These are phyloP conservation scores for Xylariaceae sp. DNA, from an alignment of 2,329 filamentous ascomycete species.

Conservation along the genomic window DNA sequence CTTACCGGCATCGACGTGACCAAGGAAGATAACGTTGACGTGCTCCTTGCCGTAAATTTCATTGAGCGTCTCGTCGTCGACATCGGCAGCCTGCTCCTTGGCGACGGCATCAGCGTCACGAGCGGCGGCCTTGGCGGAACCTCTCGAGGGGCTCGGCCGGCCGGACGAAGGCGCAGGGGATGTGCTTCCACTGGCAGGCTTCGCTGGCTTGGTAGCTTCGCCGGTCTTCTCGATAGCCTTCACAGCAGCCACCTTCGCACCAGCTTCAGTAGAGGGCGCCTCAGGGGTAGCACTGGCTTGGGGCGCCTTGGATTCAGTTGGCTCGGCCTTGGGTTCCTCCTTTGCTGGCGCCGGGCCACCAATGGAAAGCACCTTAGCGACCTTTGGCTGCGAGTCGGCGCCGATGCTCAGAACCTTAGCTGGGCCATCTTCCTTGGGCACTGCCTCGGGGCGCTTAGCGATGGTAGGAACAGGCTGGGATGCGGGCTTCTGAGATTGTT, in stretches of 20 bases:
- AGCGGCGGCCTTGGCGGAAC: conserved; percentile 43
- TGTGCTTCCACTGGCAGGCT: conserved; percentile 60
- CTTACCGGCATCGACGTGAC: conserved; percentile 97
- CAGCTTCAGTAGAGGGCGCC: conserved; percentile 42
- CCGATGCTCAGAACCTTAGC: conserved; percentile 61
- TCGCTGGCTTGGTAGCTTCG: conserved; percentile 48
- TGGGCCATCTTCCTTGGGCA: conserved; percentile 46
- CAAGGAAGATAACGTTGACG: conserved; percentile 95
- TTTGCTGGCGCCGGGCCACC: conserved; percentile 54
- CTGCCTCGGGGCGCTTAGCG: conserved; percentile 55
- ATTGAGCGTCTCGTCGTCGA: conserved; percentile 68
- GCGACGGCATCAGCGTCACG: conserved; percentile 78
- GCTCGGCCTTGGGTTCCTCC: conserved; percentile 43
- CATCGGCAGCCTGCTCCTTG: conserved; percentile 73
- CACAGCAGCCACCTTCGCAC: conserved; percentile 75
- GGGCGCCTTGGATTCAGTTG: conserved; percentile 32
- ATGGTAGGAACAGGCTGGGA: conserved; percentile 48
- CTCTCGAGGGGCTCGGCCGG: conserved; percentile 70
- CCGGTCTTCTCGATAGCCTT: conserved; percentile 93
- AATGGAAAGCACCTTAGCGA: conserved; percentile 72
- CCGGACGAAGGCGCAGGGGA: conserved; percentile 81
- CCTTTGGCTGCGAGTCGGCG: conserved; percentile 48
- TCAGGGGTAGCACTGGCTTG: conserved; percentile 30
- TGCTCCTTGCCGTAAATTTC: conserved; percentile 94
- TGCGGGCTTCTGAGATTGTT: conserved; percentile 41